A percentile compares a stretch with the other conserved stretches of the same genome.
Conservation (phyloP, 2,329 filamentous ascomycete species). For the Teratosphaeriaceae sp. region DNA sequence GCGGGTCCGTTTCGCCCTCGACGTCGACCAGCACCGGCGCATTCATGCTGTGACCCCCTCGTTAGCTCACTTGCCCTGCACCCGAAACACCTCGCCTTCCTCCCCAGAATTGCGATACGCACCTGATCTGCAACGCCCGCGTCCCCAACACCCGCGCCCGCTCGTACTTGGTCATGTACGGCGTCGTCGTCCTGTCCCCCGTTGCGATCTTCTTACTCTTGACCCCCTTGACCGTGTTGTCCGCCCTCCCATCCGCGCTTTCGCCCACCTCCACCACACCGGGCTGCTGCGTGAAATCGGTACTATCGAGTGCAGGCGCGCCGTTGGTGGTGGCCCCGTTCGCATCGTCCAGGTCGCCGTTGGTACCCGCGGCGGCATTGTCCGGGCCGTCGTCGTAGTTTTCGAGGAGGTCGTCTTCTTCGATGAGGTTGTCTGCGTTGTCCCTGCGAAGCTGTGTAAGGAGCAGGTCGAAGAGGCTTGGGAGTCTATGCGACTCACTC, state of each 20-base stretch:
- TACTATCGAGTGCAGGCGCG: constrained; percentile 22
- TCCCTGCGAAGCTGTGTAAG: constrained; percentile 21
- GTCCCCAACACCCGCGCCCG: constrained; percentile 88
- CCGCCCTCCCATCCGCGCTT: constrained; percentile 34
- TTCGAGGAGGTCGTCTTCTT: constrained; percentile 49
- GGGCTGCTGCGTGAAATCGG: constrained; percentile 23
- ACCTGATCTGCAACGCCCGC: constrained; percentile 93
- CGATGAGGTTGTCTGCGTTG: constrained; percentile 32
- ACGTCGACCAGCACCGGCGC: constrained; percentile 93
- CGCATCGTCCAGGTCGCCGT: constrained; percentile 11
- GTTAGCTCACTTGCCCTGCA: not conserved
- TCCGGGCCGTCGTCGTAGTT: constrained; percentile 45
- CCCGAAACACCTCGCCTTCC: too few relatives aligned
- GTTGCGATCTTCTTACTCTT: constrained; percentile 84
- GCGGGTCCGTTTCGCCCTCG: constrained; percentile 93
- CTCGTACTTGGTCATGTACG: constrained; percentile 99
- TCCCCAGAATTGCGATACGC: too few relatives aligned
- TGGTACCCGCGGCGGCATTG: constrained; percentile 30
- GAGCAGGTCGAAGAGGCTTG: too few relatives aligned
- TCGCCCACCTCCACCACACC: constrained; percentile 46
- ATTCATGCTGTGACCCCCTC: constrained; percentile 73
- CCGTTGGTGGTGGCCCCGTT: constrained; percentile 11
- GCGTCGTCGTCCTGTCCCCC: constrained; percentile 83
- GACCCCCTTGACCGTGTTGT: constrained; percentile 51
- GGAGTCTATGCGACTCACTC: constrained; percentile 24